Evolutionary conservation across 352 stramenopile genomes (phyloP).

Genomic region (Elongisporangium undulatum): DNA sequence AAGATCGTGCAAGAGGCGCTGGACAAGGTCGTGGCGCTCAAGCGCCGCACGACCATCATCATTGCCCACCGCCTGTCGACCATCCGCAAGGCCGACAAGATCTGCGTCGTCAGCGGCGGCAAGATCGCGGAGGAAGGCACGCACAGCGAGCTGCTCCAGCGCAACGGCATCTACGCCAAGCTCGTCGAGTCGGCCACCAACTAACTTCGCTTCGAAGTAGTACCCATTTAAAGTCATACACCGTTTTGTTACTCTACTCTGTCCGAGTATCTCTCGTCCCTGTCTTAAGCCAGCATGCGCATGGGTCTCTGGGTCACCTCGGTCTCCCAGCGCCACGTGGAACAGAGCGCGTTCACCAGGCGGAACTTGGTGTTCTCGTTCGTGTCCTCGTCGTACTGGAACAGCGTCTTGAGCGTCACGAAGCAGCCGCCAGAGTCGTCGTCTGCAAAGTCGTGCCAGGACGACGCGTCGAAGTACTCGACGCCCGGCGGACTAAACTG

Average conservation of each 20-base stretch:
- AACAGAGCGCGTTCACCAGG: background rate
- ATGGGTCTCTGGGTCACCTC: background rate
- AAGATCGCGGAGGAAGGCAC: conserved; percentile 91
- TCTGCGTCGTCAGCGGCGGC: conserved; percentile 92
- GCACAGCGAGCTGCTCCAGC: conserved; percentile 84
- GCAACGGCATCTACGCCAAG: conserved; percentile 26
- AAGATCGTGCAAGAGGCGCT: conserved; percentile 79
- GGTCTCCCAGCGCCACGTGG: background rate
- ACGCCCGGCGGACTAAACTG: background rate
- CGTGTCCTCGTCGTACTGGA: background rate
- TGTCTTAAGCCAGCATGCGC: background rate
- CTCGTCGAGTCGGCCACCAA: conserved; percentile 16
- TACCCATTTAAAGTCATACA: background rate
- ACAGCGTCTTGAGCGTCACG: background rate
- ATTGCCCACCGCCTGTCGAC: conserved; percentile 94
- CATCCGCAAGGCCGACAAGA: conserved; percentile 92
- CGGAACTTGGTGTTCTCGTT: background rate
- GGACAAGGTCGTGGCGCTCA: conserved; percentile 52
- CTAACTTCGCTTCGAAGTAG: background rate
- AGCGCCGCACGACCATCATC: conserved; percentile 86
- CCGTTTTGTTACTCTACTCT: background rate
- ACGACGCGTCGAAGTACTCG: background rate
- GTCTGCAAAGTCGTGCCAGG: background rate
- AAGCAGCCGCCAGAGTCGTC: background rate
- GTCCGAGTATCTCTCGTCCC: no score